phyloP scores from a whole-genome alignment of 139 green algal genomes.

The Nannochloris sp. region DNA sequence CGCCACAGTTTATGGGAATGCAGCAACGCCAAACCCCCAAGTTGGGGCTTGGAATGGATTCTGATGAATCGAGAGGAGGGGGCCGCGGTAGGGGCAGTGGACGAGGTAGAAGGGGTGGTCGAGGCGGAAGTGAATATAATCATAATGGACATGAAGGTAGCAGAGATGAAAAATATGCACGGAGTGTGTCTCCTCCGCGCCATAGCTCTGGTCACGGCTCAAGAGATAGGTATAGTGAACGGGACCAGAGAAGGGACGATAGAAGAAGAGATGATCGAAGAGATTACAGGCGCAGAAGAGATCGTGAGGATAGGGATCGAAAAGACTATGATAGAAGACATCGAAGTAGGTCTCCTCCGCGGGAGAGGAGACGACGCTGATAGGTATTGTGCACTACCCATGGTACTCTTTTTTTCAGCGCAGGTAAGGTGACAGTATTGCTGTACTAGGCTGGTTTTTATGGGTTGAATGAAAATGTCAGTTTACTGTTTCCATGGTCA shows the following conservation, averaged over 20 bases:
- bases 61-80: background rate
- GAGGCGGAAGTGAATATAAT: background rate
- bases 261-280: constrained; percentile 2
- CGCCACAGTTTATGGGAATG: background rate
- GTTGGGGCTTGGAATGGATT: background rate
- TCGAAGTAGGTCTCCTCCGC: too few species aligned
- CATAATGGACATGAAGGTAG: background rate
- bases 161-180: background rate
- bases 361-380: too few species aligned
- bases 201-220: too few species aligned
- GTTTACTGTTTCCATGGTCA: too few species aligned
- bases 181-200: background rate
- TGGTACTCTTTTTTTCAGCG: too few species aligned
- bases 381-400: too few species aligned
- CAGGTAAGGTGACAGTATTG: too few species aligned
- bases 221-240: background rate
- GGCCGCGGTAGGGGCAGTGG: background rate
- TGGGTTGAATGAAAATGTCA: too few species aligned
- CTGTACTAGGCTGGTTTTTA: too few species aligned
- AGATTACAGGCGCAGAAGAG: background rate
- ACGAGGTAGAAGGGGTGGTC: background rate
- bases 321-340: too few species aligned
- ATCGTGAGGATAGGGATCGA: too few species aligned
- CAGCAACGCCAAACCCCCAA: background rate
- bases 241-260: background rate